phyloP scores from a whole-genome alignment of 2,329 filamentous ascomycete species.

The Fusarium hainanense region DNA sequence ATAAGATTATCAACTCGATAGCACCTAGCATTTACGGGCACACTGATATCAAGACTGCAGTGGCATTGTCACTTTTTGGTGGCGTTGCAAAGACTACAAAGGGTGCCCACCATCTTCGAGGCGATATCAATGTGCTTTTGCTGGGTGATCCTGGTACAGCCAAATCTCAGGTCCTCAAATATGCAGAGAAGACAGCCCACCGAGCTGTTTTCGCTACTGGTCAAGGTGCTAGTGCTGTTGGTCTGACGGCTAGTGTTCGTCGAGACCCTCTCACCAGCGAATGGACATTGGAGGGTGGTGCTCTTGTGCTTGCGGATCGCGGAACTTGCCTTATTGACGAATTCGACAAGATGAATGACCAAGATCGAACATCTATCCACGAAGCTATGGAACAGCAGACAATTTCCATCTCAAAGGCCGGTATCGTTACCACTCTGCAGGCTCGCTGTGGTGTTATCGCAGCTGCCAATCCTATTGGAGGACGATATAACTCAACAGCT shows the following conservation, averaged over 20 bases:
- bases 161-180: slow-evolving; percentile 97
- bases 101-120: slow-evolving; percentile 89
- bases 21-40: slow-evolving; percentile 98
- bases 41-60: slow-evolving; percentile 94
- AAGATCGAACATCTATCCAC: slow-evolving; percentile 97
- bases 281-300: slow-evolving; percentile 97
- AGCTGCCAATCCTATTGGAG: slow-evolving; percentile 94
- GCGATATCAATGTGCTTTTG: slow-evolving; percentile 96
- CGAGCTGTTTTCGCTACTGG: slow-evolving; percentile 97
- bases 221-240: slow-evolving; percentile 95
- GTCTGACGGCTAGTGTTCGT: slow-evolving; percentile 95
- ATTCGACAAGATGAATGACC: slow-evolving; percentile 99
- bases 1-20: slow-evolving; percentile 92
- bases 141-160: slow-evolving; percentile 97
- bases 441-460: slow-evolving; percentile 96
- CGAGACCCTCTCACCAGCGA: slow-evolving; percentile 95
- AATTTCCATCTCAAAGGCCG: slow-evolving; percentile 98
- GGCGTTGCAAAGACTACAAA: slow-evolving; percentile 92
- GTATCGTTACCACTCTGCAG: slow-evolving; percentile 96
- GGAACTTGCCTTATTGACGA: slow-evolving; percentile 98
- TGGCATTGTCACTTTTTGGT: slow-evolving; percentile 93
- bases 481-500: slow-evolving; percentile 95
- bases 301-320: slow-evolving; percentile 91
- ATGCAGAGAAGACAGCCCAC: slow-evolving; percentile 96
- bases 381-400: slow-evolving; percentile 99